Evolutionary conservation across 2,329 filamentous ascomycete species (phyloP), one percentile per base, ranked within the genome.

Genomic region (Xylariales sp.): DNA sequence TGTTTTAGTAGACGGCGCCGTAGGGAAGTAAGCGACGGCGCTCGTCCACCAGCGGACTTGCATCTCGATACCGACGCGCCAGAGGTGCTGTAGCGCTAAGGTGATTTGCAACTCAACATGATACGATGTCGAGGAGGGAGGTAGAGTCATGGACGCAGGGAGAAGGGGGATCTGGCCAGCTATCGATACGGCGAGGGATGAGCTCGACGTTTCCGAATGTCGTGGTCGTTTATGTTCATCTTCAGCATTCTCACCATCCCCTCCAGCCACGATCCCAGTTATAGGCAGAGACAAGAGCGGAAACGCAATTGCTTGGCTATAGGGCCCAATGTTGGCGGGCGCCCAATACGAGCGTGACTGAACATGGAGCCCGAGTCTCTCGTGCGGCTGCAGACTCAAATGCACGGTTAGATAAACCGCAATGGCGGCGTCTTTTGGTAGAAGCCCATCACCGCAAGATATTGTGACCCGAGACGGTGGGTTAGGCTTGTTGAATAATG

Each of bases 291-390:
- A 41, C 8, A 79, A 56, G 1, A 84, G 75, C 10, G 83, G 83
- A 10, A 88, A 81, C 1, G 86, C 84, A 57, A 96, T 89, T 3
- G 94, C 93, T 81, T 99, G 96, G 64, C 94, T 97, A 80, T 98
- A 98, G 0, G 96, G 96, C 0, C 96, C 96, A 62, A 99, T 98
- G 76, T 98, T 98, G 23, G 96, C 95, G 0, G 96, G 96, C 0
- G 96, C 96, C 96, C 96, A 99, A 83, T 98, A 98, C 10, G 93
- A 97, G 46, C 93, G 85, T 3, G 92, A 94, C 80, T 98, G 96
- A 5, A 99, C 94, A 78, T 99, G 96, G 1, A 98, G 85, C 0
- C 88, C 88, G 59, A 71, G 66, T 39, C 92, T 80, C 39, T 69
- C 66, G 28, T 65, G 52, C 5, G 60, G 68, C 8, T 69, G 65